Percentiles rank a stretch among this genome's conserved stretches.
Evolutionary conservation across 208 protist species (phyloP).

Genomic region (Novymonas esmeraldas): DNA sequence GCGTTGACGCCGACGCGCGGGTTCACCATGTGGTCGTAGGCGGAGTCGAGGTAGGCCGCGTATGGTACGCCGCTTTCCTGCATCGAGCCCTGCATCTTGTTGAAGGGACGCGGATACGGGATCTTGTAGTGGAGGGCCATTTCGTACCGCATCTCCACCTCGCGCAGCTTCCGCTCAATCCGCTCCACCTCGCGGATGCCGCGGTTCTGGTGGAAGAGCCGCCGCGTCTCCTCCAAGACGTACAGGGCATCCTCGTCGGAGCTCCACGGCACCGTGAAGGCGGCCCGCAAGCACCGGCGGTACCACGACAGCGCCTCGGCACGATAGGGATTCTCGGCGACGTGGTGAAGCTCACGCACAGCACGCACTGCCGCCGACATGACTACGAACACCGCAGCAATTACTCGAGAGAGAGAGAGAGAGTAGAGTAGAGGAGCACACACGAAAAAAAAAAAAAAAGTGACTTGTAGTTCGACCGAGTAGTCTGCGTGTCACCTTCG

Average conservation of each 20-base stretch:
- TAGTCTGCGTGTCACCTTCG: too few species aligned
- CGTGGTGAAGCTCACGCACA: constrained; percentile 23
- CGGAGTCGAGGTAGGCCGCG: constrained; percentile 84
- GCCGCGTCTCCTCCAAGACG: constrained; percentile 79
- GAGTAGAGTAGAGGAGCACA: not conserved
- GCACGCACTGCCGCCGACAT: constrained; percentile 6
- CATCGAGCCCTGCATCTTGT: constrained; percentile 83
- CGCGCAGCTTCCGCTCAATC: constrained; percentile 82
- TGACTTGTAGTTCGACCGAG: not conserved
- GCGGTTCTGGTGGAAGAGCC: constrained; percentile 76
- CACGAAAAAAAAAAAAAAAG: constrained; percentile 5
- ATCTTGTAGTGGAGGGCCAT: constrained; percentile 87
- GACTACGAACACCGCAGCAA: not conserved
- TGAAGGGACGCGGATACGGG: constrained; percentile 81
- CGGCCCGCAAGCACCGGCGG: constrained; percentile 75
- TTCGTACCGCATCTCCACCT: constrained; percentile 91
- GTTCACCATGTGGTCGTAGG: constrained; percentile 80
- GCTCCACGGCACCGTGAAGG: constrained; percentile 83
- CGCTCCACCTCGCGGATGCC: constrained; percentile 55
- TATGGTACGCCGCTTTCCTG: constrained; percentile 83
- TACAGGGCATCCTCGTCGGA: constrained; percentile 86
- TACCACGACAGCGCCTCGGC: constrained; percentile 83
- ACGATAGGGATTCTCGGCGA: constrained; percentile 61
- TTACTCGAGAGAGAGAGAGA: constrained; percentile 8
- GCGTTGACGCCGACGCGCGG: constrained; percentile 61